These are phyloP conservation scores for Diaporthe capsici DNA, from an alignment of 2,329 filamentous ascomycete genomes.

Conservation along the genomic window DNA sequence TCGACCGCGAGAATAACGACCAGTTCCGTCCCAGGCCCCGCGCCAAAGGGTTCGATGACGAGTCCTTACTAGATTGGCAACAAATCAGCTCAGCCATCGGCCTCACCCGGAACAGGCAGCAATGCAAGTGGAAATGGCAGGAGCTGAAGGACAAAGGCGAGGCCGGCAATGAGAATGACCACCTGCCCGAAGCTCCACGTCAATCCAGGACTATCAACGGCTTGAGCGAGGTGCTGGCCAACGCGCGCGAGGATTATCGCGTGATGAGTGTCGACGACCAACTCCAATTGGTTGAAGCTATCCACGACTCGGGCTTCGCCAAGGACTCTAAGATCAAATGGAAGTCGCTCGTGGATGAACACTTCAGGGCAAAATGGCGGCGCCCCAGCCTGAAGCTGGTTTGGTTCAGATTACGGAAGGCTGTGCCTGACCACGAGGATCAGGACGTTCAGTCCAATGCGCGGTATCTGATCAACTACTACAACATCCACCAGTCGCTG, in stretches of 20 bases:
- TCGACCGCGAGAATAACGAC: slow-evolving; percentile 50
- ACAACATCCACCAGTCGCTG: slow-evolving; percentile 10
- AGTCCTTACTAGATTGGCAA: slow-evolving; percentile 75
- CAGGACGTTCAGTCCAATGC: slow-evolving; percentile 54
- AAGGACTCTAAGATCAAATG: slow-evolving; percentile 65
- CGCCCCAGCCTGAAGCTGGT: slow-evolving; percentile 55
- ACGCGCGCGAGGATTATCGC: slow-evolving; percentile 58
- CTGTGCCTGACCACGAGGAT: slow-evolving; percentile 50
- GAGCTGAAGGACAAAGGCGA: slow-evolving; percentile 54
- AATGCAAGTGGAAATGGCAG: slow-evolving; percentile 79
- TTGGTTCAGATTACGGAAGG: slow-evolving; percentile 56
- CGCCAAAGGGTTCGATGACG: slow-evolving; percentile 57
- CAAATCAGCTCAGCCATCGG: slow-evolving; percentile 74
- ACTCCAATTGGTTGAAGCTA: slow-evolving; percentile 58
- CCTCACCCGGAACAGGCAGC: slow-evolving; percentile 73
- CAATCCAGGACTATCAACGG: slow-evolving; percentile 48
- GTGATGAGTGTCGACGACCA: slow-evolving; percentile 61
- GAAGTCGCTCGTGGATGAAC: slow-evolving; percentile 58
- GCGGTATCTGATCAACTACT: slow-evolving; percentile 49
- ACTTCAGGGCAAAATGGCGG: slow-evolving; percentile 57
- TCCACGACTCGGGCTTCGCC: slow-evolving; percentile 57
- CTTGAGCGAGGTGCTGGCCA: slow-evolving; percentile 58
- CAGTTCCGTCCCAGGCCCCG: slow-evolving; percentile 34
- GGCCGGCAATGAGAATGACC: slow-evolving; percentile 39
- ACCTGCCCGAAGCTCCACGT: slow-evolving; percentile 42